A percentile compares a stretch with the other conserved stretches of the same genome.
Conservation (phyloP, 192 early-diverging fungal species). For the Linnemannia exigua region DNA sequence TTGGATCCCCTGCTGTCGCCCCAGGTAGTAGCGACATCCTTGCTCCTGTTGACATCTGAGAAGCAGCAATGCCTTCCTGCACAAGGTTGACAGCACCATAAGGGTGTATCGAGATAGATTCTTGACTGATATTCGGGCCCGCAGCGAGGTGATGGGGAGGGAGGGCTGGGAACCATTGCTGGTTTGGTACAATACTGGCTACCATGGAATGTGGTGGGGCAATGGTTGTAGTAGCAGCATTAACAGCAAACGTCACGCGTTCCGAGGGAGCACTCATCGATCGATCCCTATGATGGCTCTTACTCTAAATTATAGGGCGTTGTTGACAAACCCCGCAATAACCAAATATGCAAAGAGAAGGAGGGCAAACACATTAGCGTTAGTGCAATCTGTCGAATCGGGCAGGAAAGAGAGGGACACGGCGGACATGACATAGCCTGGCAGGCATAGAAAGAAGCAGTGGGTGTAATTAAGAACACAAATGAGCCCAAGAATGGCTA, state of each 20-base stretch:
- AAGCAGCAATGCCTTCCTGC: too few species aligned
- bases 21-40: background rate
- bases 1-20: constrained; percentile 11
- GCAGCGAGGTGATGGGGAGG: background rate
- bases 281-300: background rate
- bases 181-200: background rate
- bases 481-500: background rate
- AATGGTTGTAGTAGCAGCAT: background rate
- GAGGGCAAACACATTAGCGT: background rate
- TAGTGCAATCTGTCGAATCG: background rate
- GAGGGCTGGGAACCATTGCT: background rate
- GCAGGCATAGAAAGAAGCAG: background rate
- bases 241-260: background rate
- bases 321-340: background rate
- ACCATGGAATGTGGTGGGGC: background rate
- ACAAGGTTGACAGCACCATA: background rate
- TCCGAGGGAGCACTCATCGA: background rate
- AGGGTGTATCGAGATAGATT: background rate
- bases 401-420: background rate
- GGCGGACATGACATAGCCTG: too few species aligned
- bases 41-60: background rate
- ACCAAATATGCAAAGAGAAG: background rate
- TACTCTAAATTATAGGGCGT: background rate
- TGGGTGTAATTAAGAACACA: background rate
- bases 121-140: background rate